phyloP scores from a whole-genome alignment of 1,284 basidiomycete species.

The Microbotryomycetes sp. region DNA sequence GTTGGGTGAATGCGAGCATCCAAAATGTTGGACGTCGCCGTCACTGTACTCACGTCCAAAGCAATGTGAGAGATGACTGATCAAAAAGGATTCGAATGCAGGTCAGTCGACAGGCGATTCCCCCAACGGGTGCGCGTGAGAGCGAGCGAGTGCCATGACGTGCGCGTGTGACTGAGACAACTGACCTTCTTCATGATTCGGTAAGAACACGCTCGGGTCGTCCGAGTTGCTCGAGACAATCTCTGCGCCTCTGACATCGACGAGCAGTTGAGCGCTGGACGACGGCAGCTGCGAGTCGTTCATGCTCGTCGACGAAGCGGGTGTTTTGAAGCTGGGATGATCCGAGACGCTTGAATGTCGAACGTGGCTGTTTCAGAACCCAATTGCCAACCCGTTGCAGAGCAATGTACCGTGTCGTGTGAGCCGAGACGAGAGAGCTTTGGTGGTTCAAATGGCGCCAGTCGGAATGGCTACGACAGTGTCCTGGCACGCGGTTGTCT shows the following conservation, averaged over 20 bases:
- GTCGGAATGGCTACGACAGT: too few relatives aligned
- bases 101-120: constrained; percentile 53
- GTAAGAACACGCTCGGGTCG: constrained; percentile 86
- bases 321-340: too few relatives aligned
- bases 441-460: too few relatives aligned
- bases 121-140: not conserved
- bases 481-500: too few relatives aligned
- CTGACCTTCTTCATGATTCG: constrained; percentile 64
- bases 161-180: not conserved
- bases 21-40: not conserved
- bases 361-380: too few relatives aligned
- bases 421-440: too few relatives aligned
- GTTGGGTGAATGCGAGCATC: not conserved
- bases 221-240: constrained; percentile 47
- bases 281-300: constrained; percentile 30
- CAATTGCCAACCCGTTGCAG: too few relatives aligned
- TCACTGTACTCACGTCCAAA: constrained; percentile 74
- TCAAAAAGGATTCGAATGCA: constrained; percentile 15
- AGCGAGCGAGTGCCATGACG: not conserved
- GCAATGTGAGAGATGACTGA: constrained; percentile 89
- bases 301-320: too few relatives aligned
- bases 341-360: too few relatives aligned
- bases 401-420: too few relatives aligned
- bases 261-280: constrained; percentile 25
- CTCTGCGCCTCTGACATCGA: constrained; percentile 32